Percentiles rank a stretch among this genome's conserved stretches.
phyloP scores from a whole-genome alignment of 1,284 basidiomycete species.

The Ceratobasidium sp. region DNA sequence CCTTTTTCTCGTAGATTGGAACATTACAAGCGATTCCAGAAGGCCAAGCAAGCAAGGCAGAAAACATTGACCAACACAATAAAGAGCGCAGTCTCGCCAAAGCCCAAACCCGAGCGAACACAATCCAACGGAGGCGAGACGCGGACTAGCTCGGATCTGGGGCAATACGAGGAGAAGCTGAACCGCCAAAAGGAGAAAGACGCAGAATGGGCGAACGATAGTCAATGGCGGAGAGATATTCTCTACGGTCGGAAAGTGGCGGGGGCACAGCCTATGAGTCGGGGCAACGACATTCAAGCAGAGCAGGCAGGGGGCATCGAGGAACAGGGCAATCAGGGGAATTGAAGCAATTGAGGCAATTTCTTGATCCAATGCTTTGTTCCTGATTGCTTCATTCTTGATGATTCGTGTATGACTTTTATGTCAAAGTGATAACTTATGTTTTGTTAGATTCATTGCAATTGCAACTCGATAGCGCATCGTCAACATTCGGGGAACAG shows the following conservation, averaged over 20 bases:
- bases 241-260: not conserved
- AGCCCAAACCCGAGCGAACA: not conserved
- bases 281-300: not conserved
- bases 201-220: not conserved
- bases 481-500: not conserved
- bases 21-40: conserved; percentile 33
- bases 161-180: conserved; percentile 9
- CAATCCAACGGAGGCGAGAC: not conserved
- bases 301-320: not conserved
- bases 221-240: conserved; percentile 23
- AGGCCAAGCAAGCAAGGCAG: conserved; percentile 20
- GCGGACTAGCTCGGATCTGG: not conserved
- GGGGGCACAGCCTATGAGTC: not conserved
- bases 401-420: not conserved
- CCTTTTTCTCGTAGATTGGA: conserved; percentile 9
- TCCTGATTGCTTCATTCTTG: not conserved
- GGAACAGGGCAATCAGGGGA: not conserved
- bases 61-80: conserved; percentile 37
- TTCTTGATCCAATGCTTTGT: not conserved
- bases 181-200: conserved; percentile 10
- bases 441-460: not conserved
- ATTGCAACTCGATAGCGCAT: not conserved
- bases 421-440: not conserved
- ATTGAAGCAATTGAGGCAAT: too few species aligned
- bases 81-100: conserved; percentile 37